Evolutionary conservation across 2,329 filamentous ascomycete species (phyloP).

Genomic region (Pseudocercospora ulei): DNA sequence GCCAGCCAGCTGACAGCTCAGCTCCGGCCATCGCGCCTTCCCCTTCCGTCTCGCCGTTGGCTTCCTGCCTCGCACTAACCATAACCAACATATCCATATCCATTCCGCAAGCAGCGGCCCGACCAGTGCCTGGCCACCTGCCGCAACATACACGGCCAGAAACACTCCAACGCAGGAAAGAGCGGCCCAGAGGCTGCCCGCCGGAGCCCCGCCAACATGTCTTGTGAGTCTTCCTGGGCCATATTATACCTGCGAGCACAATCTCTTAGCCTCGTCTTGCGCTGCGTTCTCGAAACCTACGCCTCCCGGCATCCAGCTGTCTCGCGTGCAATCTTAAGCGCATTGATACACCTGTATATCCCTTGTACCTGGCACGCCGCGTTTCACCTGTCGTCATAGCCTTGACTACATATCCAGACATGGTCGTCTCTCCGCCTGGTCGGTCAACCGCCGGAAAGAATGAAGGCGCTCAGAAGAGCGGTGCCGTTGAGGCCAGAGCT

Average conservation of each 20-base stretch:
- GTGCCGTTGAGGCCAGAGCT: slow-evolving; percentile 19
- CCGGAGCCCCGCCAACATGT: slow-evolving; percentile 12
- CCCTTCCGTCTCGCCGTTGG: no score
- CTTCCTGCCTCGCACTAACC: no score
- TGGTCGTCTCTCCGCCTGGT: slow-evolving; percentile 7
- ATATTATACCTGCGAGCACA: not conserved
- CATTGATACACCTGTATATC: slow-evolving; percentile 12
- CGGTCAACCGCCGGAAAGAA: not conserved
- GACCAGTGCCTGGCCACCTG: no score
- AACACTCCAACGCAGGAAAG: slow-evolving; percentile 1
- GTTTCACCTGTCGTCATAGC: slow-evolving; percentile 17
- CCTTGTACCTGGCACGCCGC: slow-evolving; percentile 14
- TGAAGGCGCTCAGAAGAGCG: slow-evolving; percentile 16
- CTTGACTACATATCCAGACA: slow-evolving; percentile 12
- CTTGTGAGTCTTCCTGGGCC: slow-evolving; percentile 12
- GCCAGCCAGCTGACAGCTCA: no score
- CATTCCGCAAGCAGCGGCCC: no score
- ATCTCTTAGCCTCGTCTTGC: not conserved
- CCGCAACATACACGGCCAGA: not conserved
- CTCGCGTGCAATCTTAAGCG: slow-evolving; percentile 6
- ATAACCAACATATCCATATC: no score
- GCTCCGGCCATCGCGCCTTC: no score
- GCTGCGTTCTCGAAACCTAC: not conserved
- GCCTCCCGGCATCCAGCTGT: not conserved
- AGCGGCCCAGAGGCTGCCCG: slow-evolving; percentile 7